A percentile compares a stretch with the other conserved stretches of the same genome.
Evolutionary conservation across 495 filamentous ascomycete species (phyloP).

Genomic region (Haplographium delicatum): DNA sequence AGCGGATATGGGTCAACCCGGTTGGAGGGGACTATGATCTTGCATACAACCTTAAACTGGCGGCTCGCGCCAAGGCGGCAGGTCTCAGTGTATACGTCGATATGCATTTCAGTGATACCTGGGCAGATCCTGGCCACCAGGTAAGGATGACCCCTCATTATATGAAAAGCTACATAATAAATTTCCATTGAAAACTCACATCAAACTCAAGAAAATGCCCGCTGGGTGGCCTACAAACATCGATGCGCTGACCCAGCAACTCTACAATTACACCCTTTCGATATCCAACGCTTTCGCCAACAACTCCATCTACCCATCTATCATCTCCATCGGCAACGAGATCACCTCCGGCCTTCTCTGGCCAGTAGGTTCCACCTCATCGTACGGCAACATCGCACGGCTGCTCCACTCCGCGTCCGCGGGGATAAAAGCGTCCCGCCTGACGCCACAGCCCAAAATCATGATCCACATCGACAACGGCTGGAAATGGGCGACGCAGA

Average conservation of each 20-base stretch:
- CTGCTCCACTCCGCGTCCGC: constrained; percentile 57
- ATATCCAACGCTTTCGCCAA: constrained; percentile 54
- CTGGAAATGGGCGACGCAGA: constrained; percentile 61
- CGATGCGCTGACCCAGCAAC: constrained; percentile 50
- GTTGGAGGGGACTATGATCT: constrained; percentile 59
- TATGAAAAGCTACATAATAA: neutral
- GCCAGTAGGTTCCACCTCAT: constrained; percentile 50
- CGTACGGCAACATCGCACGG: constrained; percentile 52
- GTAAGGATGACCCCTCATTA: constrained; percentile 19
- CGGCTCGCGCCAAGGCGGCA: constrained; percentile 55
- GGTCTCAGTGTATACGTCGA: constrained; percentile 64
- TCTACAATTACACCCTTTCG: constrained; percentile 62
- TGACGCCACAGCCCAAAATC: constrained; percentile 52
- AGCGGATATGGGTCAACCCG: constrained; percentile 70
- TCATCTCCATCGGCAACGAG: constrained; percentile 68
- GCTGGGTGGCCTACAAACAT: constrained; percentile 56
- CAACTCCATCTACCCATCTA: constrained; percentile 47
- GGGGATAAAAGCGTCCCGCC: constrained; percentile 56
- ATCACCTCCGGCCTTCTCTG: constrained; percentile 59
- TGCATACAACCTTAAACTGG: constrained; percentile 64
- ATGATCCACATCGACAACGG: constrained; percentile 68
- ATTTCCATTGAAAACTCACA: neutral
- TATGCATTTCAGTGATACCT: constrained; percentile 68
- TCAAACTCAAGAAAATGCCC: constrained; percentile 39
- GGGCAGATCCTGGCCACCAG: constrained; percentile 44